These are phyloP conservation scores for Boeremia exigua DNA, from an alignment of 2,329 filamentous ascomycete genomes.

Conservation along the genomic window DNA sequence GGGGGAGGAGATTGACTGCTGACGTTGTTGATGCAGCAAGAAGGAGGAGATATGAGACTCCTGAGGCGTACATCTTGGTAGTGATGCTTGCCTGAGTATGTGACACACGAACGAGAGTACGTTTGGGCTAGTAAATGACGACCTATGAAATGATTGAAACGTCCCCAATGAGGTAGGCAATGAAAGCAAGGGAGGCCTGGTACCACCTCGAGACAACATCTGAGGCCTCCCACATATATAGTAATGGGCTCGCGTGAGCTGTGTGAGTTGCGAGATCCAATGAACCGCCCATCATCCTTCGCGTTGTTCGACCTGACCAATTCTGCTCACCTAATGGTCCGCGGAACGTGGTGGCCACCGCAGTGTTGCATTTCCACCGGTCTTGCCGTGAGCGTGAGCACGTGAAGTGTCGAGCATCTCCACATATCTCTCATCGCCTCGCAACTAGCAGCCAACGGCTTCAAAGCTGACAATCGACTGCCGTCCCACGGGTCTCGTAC, in stretches of 20 bases:
- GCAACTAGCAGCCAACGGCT: conserved; percentile 1
- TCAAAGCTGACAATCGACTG: conserved; percentile 1
- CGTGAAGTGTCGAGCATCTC: background rate
- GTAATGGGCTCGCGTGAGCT: background rate
- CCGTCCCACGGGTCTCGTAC: background rate
- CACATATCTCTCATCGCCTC: background rate
- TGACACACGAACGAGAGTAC: background rate
- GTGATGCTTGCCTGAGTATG: background rate
- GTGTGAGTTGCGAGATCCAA: background rate
- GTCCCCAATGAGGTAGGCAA: background rate
- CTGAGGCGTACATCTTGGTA: conserved; percentile 12
- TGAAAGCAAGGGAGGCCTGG: background rate
- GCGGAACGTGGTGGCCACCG: background rate
- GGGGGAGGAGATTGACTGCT: conserved; percentile 17
- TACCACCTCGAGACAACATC: background rate
- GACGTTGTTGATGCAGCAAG: conserved; percentile 12
- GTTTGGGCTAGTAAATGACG: background rate
- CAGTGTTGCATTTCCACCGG: conserved; percentile 3
- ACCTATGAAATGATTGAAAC: background rate
- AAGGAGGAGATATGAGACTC: conserved; percentile 4
- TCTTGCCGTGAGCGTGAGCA: conserved; percentile 5
- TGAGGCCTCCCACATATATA: conserved; percentile 15
- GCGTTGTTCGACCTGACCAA: background rate
- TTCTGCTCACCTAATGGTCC: conserved; percentile 1
- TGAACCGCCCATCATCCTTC: background rate